phyloP scores from a whole-genome alignment of 306 rosid genomes.

The Rubus idaeus region DNA sequence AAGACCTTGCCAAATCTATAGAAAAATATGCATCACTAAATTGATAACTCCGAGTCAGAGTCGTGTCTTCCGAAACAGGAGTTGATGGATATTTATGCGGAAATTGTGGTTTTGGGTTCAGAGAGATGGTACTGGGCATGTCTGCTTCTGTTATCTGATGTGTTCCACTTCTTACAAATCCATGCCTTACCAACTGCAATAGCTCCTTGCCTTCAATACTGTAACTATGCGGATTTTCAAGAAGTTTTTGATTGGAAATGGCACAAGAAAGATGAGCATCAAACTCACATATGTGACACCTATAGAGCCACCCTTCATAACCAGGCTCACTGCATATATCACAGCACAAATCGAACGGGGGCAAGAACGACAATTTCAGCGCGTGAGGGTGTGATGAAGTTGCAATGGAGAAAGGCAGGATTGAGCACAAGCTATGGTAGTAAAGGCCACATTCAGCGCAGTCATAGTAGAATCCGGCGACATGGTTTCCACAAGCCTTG shows the following conservation, averaged over 20 bases:
- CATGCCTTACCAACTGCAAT: conserved; percentile 35
- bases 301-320: conserved; percentile 54
- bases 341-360: conserved; percentile 54
- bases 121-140: background rate
- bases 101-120: background rate
- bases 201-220: conserved; percentile 24
- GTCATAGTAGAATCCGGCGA: conserved; percentile 43
- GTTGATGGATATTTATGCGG: background rate
- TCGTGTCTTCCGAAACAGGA: conserved; percentile 33
- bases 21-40: conserved; percentile 56
- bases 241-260: conserved; percentile 15
- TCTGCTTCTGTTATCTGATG: conserved; percentile 24
- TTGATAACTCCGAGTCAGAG: conserved; percentile 36
- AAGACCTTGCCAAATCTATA: conserved; percentile 56
- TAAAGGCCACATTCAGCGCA: conserved; percentile 46
- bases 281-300: conserved; percentile 62
- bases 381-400: conserved; percentile 45
- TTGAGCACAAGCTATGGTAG: conserved; percentile 43
- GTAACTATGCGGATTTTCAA: background rate
- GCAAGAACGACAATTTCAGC: conserved; percentile 42
- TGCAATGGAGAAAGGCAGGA: conserved; percentile 42
- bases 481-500: conserved; percentile 38
- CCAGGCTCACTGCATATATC: conserved; percentile 49
- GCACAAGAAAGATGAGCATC: conserved; percentile 56
- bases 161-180: conserved; percentile 21